phyloP scores from a whole-genome alignment of 306 rosid species.

The Cercis canadensis region DNA sequence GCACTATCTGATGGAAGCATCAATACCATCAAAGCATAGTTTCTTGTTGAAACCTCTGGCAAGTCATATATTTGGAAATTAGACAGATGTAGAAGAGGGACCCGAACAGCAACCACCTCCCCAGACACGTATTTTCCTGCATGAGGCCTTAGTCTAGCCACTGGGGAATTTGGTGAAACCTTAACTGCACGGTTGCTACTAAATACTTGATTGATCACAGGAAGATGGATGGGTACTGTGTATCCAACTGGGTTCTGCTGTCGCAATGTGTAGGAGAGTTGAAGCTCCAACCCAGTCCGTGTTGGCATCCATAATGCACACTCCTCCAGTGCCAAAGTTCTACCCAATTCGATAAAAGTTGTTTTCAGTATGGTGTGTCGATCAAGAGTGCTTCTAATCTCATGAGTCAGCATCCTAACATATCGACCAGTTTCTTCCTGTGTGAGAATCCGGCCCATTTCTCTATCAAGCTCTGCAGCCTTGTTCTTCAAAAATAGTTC shows the following conservation, averaged over 20 bases:
- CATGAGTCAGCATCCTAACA: conserved; percentile 85
- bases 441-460: conserved; percentile 80
- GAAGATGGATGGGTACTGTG: conserved; percentile 94
- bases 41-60: conserved; percentile 93
- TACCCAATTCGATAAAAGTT: conserved; percentile 77
- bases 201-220: conserved; percentile 85
- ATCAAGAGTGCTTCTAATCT: conserved; percentile 82
- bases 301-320: conserved; percentile 99
- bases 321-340: conserved; percentile 92
- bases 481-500: conserved; percentile 78
- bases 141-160: conserved; percentile 81
- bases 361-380: conserved; percentile 77
- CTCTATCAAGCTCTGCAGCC: conserved; percentile 85
- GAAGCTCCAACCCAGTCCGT: conserved; percentile 93
- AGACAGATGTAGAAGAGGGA: conserved; percentile 91
- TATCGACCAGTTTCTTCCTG: conserved; percentile 88
- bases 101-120: conserved; percentile 95
- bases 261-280: conserved; percentile 87
- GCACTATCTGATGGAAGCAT: conserved; percentile 96
- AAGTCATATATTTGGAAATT: conserved; percentile 95
- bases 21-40: conserved; percentile 96
- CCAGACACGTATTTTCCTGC: conserved; percentile 74
- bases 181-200: conserved; percentile 70
- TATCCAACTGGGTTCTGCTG: conserved; percentile 93
- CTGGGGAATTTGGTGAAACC: conserved; percentile 82